Base-by-base conservation (phyloP, 331 rosid species). In the Stylosanthes scabra region DNA sequence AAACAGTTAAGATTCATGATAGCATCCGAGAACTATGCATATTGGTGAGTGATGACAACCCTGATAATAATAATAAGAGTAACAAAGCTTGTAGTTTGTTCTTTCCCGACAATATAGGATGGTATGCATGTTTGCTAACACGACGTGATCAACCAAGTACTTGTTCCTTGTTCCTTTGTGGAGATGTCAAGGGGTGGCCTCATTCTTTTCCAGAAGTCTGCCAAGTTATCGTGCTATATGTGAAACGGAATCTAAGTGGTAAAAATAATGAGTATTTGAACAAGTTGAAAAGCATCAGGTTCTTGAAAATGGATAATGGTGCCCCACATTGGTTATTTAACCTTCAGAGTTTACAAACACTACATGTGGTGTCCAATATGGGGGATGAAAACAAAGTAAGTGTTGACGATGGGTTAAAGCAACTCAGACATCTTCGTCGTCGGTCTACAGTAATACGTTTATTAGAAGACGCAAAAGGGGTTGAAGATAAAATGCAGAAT, bases 1-100 rank as follows among this genome's bases (percentile, higher is more conserved):
- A 77, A 40, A 69, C 85, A 46, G 68, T 77, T 16, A 84, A 65
- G 58, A 51, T 51, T 10, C 58, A 51, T 8, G 58, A 51, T 51
- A 25, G n/a, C 8, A 20, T 51, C 9, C 58, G 58, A 3, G 58
- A 51, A 1, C 3, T 51, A 2, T 51, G 58, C 1, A 14, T 51
- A 1, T 42, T 9, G 1, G 3, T 8, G 3, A 6, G 11, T 34
- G 3, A 34, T 5, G 3, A 5, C 5, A n/a, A n/a, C n/a, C n/a
- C 37, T 4, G n/a, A n/a, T 29, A 3, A 29, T 29, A 29, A 29
- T 1, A 4, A 20, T 25, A n/a, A n/a, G 6, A n/a, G 1, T n/a
- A 6, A 14, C 5, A 5, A 6, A 5, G 7, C 16, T 15, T 4
- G 10, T 13, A 51, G 11, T 10, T 51, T 51, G 15, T 13, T 16